These are phyloP conservation scores for Ceratocystis albifundus DNA, from an alignment of 2,329 filamentous ascomycete species.

Conservation along the genomic window DNA sequence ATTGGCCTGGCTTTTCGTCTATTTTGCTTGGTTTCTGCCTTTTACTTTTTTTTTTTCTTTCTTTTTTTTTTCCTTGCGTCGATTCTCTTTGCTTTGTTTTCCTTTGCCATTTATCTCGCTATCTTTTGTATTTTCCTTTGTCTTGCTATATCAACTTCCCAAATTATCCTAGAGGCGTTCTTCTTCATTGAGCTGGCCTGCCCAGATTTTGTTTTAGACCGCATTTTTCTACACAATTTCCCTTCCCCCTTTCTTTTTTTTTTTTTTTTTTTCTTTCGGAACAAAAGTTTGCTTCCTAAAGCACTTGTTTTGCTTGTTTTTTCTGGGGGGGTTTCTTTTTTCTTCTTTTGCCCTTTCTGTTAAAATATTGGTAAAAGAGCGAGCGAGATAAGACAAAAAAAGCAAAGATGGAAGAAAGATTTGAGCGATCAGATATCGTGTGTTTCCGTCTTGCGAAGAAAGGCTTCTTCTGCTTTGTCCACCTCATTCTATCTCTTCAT, in stretches of 20 bases:
- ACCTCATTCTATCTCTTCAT: background rate
- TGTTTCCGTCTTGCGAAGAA: no score
- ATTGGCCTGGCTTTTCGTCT: conserved; percentile 9
- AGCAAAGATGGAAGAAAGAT: no score
- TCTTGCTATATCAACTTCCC: conserved; percentile 3
- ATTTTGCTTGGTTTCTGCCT: background rate
- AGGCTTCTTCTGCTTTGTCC: background rate
- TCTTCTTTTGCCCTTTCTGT: background rate
- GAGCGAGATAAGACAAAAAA: background rate
- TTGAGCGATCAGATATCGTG: no score
- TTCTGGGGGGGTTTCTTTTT: no score
- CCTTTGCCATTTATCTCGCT: background rate
- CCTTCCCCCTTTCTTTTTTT: background rate
- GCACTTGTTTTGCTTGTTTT: no score
- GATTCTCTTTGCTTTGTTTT: background rate
- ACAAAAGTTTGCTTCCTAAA: conserved; percentile 10
- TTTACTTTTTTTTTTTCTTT: conserved; percentile 13
- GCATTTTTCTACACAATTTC: conserved; percentile 6
- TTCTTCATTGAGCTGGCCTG: conserved; percentile 14
- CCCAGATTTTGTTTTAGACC: conserved; percentile 11
- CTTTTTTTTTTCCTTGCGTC: conserved; percentile 9
- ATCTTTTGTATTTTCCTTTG: background rate
- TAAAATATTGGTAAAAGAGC: conserved; percentile 6
- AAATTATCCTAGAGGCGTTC: conserved; percentile 2
- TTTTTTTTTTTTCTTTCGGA: conserved; percentile 1